These are phyloP conservation scores for Fusarium circinatum DNA, from an alignment of 2,329 filamentous ascomycete species.

Conservation along the genomic window DNA sequence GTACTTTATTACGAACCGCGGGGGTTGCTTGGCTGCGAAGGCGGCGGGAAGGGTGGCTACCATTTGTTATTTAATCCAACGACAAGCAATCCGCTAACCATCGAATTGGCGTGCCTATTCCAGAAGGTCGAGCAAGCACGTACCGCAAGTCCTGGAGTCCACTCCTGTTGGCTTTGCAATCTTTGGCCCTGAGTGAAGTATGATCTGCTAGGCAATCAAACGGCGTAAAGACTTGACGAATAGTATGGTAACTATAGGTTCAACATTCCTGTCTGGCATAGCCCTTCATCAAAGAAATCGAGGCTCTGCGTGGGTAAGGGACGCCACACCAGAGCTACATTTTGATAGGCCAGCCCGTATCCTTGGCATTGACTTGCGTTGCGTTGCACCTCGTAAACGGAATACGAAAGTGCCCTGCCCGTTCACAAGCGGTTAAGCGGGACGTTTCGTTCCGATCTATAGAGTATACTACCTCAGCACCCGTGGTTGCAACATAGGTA, in stretches of 20 bases:
- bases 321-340: not conserved
- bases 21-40: conserved; percentile 28
- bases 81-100: conserved; percentile 16
- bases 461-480: not conserved
- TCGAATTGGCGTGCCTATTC: conserved; percentile 25
- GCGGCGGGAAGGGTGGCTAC: not conserved
- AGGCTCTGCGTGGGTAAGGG: not conserved
- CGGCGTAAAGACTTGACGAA: conserved; percentile 4
- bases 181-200: not conserved
- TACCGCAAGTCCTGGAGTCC: not conserved
- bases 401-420: conserved; percentile 7
- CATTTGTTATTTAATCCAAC: not conserved
- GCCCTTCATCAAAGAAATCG: not conserved
- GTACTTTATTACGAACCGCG: not conserved
- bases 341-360: conserved; percentile 28
- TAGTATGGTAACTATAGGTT: not conserved
- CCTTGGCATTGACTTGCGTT: not conserved
- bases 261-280: not conserved
- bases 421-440: conserved; percentile 6
- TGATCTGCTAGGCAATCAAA: not conserved
- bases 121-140: conserved; percentile 20
- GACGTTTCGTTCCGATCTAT: not conserved
- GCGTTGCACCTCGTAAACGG: not conserved
- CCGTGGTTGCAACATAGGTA: not conserved
- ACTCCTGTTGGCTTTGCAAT: not conserved